Base-by-base conservation (phyloP, 139 green algal species). In the Volvox reticuliferus region DNA sequence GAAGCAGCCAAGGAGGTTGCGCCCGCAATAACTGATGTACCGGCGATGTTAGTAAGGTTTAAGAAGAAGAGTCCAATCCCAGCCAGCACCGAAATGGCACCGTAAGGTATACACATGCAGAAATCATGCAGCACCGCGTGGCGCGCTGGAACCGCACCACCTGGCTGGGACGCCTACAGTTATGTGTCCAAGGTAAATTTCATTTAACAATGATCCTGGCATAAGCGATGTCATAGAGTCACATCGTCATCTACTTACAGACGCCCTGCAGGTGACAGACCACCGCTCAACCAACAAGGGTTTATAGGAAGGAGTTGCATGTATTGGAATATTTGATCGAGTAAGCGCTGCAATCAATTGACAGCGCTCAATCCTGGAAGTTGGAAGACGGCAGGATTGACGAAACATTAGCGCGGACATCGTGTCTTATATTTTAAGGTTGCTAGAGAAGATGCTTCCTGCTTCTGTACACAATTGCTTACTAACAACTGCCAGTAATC, bases 21-120 rank as follows among this genome's bases (percentile, higher is more conserved):
- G 14, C 94, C 94, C 12, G 68, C 90, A 20, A 81, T 44, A 12
- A 81, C 61, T 28, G 94, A 62, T 18, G 92, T 91, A 35, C 88
- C 37, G 6, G 91, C 93, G 3, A 91, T 36, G 20, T 76, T 69
- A 36, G 91, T 87, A 75, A 86, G 71, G 30, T 86, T 73, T 1
- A 91, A 21, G 24, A 92, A 75, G 82, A 94, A 95, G 0, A 95
- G 55, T n/a, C 95, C 68, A 16, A 96, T 36, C 9, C 95, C 96
- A n/a, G 86, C 94, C 0, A 94, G 33, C 14, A 93, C 13, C 12
- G 97, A 62, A 21, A 96, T 89, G 0, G 68, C 82, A 65, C 96
- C 95, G 84, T 96, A 98, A 0, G 97, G 97, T 68, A 98, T 96
- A 81, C 69, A 89, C 97, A 98, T 98, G 94, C 97, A 98, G 79